Conservation (phyloP, 1,284 basidiomycete species). For the Cryptococcus sp. region DNA sequence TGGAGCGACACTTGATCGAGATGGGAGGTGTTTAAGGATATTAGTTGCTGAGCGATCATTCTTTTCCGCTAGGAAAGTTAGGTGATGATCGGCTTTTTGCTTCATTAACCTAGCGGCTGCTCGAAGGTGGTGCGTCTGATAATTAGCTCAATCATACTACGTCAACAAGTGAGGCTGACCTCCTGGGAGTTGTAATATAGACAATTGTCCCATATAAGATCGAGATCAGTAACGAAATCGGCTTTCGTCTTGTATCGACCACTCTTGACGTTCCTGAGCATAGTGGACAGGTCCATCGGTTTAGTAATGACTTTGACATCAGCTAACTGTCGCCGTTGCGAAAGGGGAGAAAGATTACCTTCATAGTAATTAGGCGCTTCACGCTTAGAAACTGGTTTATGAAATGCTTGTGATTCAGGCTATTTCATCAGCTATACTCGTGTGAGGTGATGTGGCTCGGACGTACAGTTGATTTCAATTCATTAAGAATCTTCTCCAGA, state of each 20-base stretch:
- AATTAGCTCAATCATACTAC: slow-evolving; percentile 1
- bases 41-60: slow-evolving; percentile 57
- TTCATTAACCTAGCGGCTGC: slow-evolving; percentile 68
- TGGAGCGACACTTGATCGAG: slow-evolving; percentile 32
- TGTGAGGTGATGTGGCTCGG: background rate
- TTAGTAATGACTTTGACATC: slow-evolving; percentile 67
- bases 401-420: slow-evolving; percentile 80
- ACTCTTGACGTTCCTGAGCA: slow-evolving; percentile 85
- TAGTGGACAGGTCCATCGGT: slow-evolving; percentile 92
- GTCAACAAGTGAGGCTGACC: slow-evolving; percentile 56
- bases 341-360: slow-evolving; percentile 50
- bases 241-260: slow-evolving; percentile 89
- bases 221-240: slow-evolving; percentile 88
- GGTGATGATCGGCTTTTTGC: slow-evolving; percentile 71
- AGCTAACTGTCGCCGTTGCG: too few relatives aligned
- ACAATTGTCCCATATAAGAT: slow-evolving; percentile 96
- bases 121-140: slow-evolving; percentile 70
- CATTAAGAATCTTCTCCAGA: slow-evolving; percentile 75
- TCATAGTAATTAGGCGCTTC: slow-evolving; percentile 89
- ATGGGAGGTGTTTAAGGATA: slow-evolving; percentile 56
- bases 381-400: slow-evolving; percentile 78
- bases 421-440: slow-evolving; percentile 43
- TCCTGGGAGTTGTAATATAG: slow-evolving; percentile 85
- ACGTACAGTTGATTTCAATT: slow-evolving; percentile 74
- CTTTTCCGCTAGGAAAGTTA: slow-evolving; percentile 82